Evolutionary conservation across 2,329 filamentous ascomycete species (phyloP), one percentile per base, ranked within the genome.

Genomic region (Harringtonia aguacate): DNA sequence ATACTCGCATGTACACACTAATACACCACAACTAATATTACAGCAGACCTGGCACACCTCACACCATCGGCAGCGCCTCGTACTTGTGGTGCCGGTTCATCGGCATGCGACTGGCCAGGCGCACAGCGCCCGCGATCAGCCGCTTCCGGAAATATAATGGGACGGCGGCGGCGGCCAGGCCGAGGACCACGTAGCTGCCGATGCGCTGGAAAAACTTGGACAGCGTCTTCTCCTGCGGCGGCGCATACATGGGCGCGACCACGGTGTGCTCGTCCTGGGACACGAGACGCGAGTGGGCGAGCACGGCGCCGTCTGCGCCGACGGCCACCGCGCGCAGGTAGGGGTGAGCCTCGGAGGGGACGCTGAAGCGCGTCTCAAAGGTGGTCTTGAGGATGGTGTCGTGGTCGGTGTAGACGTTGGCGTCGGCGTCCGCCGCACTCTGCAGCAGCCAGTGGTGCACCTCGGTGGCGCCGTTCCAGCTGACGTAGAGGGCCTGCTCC

Each of bases 401-500:
- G 15, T 30, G 17, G 15, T 40, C 29, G 7, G 18, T 12, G 14
- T 30, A 40, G 2, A 18, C 27, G 24, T 13, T 28, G 4, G 31
- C 29, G 38, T 14, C n/a, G 18, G 17, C 15, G 27, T 17, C 12
- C n/a, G n/a, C n/a, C n/a, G n/a, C n/a, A 13, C n/a, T 40, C 38
- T 40, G 38, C 14, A 42, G 40, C 20, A 36, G 42, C 51, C 51
- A 53, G n/a, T 44, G 43, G 8, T 41, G 44, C 27, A 59, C 53
- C 33, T 60, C 55, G 10, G 58, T 61, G 12, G 58, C 58, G 21
- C 59, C 58, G 39, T 61, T 60, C 58, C 58, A 61, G 41, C 55
- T 58, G 21, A 58, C 49, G 36, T 58, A 61, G 4, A 53, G 41
- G 13, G 47, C 50, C 24, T 42, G 33, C 9, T 50, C 43, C 9